Evolutionary conservation across 2,329 filamentous ascomycete genomes (phyloP), one percentile per base, ranked within the genome.

Genomic region (Myriosclerotinia curreyana): DNA sequence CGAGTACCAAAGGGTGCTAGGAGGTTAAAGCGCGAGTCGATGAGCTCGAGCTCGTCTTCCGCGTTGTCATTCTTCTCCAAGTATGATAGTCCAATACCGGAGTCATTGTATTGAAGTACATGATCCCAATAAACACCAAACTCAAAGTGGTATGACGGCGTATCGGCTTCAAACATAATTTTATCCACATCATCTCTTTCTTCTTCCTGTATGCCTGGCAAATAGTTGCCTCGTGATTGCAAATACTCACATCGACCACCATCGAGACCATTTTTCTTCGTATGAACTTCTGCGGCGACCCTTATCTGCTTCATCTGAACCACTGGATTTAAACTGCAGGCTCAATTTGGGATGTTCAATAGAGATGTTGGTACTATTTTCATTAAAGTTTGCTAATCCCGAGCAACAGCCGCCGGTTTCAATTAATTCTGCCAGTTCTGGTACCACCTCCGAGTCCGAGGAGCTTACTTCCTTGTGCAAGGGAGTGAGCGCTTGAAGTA

Each of bases 81-180:
- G 11, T 49, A 25, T 25, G 46, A 14, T 20, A 52, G 31, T 52
- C 31, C 12, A 34, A 36, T 1, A 36, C 4, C 20, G 2, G 17
- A 52, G 20, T 22, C 20, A 22, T 1, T 15, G 20, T 34, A 8
- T 25, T 8, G 42, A 48, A 48, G 20, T 2, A 25, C 25, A 15
- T 28, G 12, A 2, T 59, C 8, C 14, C 31, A 4, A 3, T 9
- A 14, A 3, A 36, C 9, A 0, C 31, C n/a, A 9, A 22, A 15
- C 22, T 38, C 31, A 7, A 20, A 36, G 8, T 17, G 14, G 20
- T 6, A 36, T n/a, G 9, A 11, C 3, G 31, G 28, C 2, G 22
- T 25, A 12, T 66, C 68, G 48, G 64, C 31, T 9, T 36, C 31
- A 9, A 38, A 14, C 22, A 9, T 7, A 53, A 1, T 59, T 14